Base-by-base conservation (phyloP, 108 stramenopile species). In the Aurantiochytrium sp. region DNA sequence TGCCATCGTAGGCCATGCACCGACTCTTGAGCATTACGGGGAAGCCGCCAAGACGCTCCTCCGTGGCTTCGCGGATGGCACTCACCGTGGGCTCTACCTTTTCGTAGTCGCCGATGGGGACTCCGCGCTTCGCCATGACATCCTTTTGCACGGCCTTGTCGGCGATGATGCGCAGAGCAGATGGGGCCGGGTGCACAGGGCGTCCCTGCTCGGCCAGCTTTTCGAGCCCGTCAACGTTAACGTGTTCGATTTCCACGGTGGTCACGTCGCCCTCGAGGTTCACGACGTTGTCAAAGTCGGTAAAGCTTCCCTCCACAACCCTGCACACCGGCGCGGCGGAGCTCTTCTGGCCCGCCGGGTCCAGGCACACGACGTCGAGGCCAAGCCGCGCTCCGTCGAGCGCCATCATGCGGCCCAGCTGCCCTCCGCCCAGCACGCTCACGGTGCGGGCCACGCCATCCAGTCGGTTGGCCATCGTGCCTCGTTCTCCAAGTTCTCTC, bases 161-260 rank as follows among this genome's bases (percentile, higher is more conserved):
- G 72, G 97, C 97, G 90, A 99, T 98, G 44, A 97, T 94, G 44
- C 93, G 87, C 47, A 99, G 72, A 6, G 97, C 96, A 25, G 92
- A 90, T 58, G 97, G 93, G 19, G 92, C 92, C 23, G 99, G 99
- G 72, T 96, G 96, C 60, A 99, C 98, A 89, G 94, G 95, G 47
- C 95, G 93, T 29, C 97, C 97, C 29, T 93, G 89, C 42, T 87
- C 88, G 90, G 97, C 98, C 72, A 98, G 92, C 53, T 91, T 91
- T 14, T 88, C 93, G 88, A 99, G 91, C 5, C 94, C 96, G 44
- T 95, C 94, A 58, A 96, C 96, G 60, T 97, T 95, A 6, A 99
- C 97, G 92, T 99, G 98, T 92, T 99, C 99, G 90, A 99, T 99
- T 94, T 99, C 99, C 47, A 97, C 94, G n/a, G 99, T 99, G 12